Percentiles rank a stretch among this genome's conserved stretches.
Conservation (phyloP, 768 basidiomycete species). For the Tricholoma sp. region DNA sequence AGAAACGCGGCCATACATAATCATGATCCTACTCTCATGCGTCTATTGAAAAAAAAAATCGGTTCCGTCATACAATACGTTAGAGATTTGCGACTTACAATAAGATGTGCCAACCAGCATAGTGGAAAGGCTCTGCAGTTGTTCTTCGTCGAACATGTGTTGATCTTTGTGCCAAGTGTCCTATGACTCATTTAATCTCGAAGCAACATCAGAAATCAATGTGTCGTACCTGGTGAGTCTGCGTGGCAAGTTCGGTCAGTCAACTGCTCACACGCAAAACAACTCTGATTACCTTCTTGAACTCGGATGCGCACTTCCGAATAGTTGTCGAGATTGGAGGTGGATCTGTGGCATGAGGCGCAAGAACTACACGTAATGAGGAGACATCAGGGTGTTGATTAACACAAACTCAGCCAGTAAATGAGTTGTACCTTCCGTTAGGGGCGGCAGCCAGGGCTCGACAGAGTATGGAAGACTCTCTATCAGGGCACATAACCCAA, state of each 20-base stretch:
- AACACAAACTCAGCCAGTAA: background rate
- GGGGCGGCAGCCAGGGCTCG: constrained; percentile 83
- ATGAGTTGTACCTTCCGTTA: constrained; percentile 60
- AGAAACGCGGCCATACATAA: background rate
- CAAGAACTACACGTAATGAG: constrained; percentile 48
- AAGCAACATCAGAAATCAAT: constrained; percentile 8
- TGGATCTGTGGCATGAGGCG: constrained; percentile 77
- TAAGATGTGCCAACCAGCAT: constrained; percentile 91
- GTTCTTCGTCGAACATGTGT: constrained; percentile 82
- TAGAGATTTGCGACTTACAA: constrained; percentile 42
- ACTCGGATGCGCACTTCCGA: constrained; percentile 78
- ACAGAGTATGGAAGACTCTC: constrained; percentile 95
- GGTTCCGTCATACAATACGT: background rate
- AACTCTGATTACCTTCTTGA: constrained; percentile 62
- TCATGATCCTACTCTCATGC: constrained; percentile 5
- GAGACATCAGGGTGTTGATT: constrained; percentile 6
- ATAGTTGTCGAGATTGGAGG: constrained; percentile 90
- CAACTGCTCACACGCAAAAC: constrained; percentile 4
- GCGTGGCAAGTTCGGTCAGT: constrained; percentile 12
- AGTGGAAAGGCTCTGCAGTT: constrained; percentile 78
- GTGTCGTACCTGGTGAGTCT: constrained; percentile 58
- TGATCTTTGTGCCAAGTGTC: constrained; percentile 94
- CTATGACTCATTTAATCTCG: constrained; percentile 30
- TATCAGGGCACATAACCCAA: constrained; percentile 86
- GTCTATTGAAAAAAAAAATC: constrained; percentile 5